phyloP scores from a whole-genome alignment of 2,329 filamentous ascomycete species.

The Calonectria crousiana region DNA sequence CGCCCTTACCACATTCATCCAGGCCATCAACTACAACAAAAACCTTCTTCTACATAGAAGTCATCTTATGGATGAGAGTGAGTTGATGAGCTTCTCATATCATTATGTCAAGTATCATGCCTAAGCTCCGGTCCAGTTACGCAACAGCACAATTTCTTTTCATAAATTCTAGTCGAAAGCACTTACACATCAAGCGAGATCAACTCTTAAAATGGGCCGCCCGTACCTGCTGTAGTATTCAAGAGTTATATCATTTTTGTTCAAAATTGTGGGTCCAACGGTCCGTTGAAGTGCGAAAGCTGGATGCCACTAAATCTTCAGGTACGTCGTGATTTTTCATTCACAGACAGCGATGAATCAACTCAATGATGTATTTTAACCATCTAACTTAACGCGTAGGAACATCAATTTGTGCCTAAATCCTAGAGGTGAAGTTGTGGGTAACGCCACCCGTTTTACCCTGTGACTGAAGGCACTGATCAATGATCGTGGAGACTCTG shows the following conservation, averaged over 20 bases:
- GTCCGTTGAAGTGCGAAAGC: no score
- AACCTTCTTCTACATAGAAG: neutral
- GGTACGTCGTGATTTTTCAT: no score
- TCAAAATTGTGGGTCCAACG: no score
- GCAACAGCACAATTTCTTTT: no score
- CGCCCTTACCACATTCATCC: slow-evolving; percentile 20
- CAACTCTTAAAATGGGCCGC: no score
- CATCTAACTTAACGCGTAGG: neutral
- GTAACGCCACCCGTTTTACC: neutral
- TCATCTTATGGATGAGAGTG: neutral
- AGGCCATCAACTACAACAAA: slow-evolving; percentile 20
- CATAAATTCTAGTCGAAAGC: no score
- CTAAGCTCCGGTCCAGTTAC: no score
- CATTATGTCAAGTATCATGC: no score
- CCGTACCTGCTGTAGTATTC: no score
- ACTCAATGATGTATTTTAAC: neutral
- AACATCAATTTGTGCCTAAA: neutral
- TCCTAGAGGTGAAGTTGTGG: neutral
- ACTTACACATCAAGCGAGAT: no score
- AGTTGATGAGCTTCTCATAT: neutral
- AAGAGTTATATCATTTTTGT: no score
- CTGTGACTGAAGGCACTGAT: slow-evolving; percentile 9
- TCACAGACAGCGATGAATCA: neutral
- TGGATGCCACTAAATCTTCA: no score
- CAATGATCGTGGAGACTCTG: slow-evolving; percentile 28